Base-by-base conservation (phyloP, 768 basidiomycete genomes). In the Lyophyllum shimeji region DNA sequence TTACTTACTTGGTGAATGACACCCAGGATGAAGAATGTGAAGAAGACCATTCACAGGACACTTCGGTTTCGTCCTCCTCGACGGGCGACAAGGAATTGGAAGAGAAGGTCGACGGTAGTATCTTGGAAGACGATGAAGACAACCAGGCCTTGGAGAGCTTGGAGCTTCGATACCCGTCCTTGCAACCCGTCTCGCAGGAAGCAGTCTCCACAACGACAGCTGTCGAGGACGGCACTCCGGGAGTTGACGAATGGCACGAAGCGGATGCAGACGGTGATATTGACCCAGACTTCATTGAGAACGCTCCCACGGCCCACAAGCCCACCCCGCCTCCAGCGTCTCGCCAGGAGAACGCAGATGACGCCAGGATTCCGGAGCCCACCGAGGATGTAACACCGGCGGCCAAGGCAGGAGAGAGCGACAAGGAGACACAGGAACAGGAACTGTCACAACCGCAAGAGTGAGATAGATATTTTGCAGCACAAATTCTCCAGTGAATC, bases 211-310 rank as follows among this genome's bases (percentile, higher is more conserved):
- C 45, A 13, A 29, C 7, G 21, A 21, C 13, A 33, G 9, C n/a
- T 27, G 7, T 18, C 7, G 40, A 18, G 25, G 20, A 33, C 15
- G 37, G 20, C 43, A 18, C 37, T 3, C 33, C 33, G 3, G 43
- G 17, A 21, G 44, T 23, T 9, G 27, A 55, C 29, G 46, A 51
- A n/a, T 13, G 27, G 31, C 55, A 64, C 18, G 75, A 75, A 52
- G 66, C 60, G 6, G 73, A 74, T 52, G 72, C 74, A 3, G 70
- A 73, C 47, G 74, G 71, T 7, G 71, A 71, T 31, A 63, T 74
- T 9, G 72, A 73, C 50, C 71, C 70, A 17, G 71, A 74, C 21
- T 71, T 72, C 20, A 57, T 64, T 11, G 62, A 53, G n/a, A 46
- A 52, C 23, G 50, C 46, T 29, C 46, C 45, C 15, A 62, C 47